Conservation (phyloP, 139 green algal genomes). For the Pycnococcus provasolii region DNA sequence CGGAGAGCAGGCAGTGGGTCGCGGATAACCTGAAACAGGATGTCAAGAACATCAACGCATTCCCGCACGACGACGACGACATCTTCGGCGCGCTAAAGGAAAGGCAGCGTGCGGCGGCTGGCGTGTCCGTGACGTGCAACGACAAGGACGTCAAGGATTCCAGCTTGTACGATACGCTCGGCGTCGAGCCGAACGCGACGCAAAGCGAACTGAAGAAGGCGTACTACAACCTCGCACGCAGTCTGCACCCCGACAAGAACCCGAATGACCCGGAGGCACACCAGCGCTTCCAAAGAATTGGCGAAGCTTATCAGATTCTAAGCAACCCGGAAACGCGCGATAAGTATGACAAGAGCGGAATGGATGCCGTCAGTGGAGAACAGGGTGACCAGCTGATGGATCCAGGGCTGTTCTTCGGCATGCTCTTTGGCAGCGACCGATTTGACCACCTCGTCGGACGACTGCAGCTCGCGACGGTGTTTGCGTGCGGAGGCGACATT, state of each 20-base stretch:
- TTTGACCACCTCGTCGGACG: conserved; percentile 37
- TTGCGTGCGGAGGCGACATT: neutral
- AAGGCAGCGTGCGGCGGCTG: too few relatives aligned
- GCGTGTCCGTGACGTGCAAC: too few relatives aligned
- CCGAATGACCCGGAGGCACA: conserved; percentile 61
- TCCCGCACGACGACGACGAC: conserved; percentile 9
- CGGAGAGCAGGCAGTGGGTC: conserved; percentile 19
- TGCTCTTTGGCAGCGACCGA: conserved; percentile 36
- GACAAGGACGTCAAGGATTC: conserved; percentile 32
- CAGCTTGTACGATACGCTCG: conserved; percentile 56
- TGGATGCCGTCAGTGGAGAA: conserved; percentile 38
- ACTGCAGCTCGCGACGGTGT: conserved; percentile 31
- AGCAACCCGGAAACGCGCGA: conserved; percentile 6
- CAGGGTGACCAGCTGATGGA: conserved; percentile 54
- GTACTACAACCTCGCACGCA: conserved; percentile 80
- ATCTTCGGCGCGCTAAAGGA: neutral
- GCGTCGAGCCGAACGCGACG: conserved; percentile 49
- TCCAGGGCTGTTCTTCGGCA: conserved; percentile 31
- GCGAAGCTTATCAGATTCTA: conserved; percentile 24
- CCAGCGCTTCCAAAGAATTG: conserved; percentile 72
- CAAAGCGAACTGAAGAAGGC: conserved; percentile 62
- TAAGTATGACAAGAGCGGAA: conserved; percentile 43
- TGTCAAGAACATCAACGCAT: neutral
- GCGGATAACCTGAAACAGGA: conserved; percentile 8
- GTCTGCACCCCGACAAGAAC: conserved; percentile 83